Evolutionary conservation across 2,329 filamentous ascomycete genomes (phyloP).

Genomic region (Bipolaris gigantea): DNA sequence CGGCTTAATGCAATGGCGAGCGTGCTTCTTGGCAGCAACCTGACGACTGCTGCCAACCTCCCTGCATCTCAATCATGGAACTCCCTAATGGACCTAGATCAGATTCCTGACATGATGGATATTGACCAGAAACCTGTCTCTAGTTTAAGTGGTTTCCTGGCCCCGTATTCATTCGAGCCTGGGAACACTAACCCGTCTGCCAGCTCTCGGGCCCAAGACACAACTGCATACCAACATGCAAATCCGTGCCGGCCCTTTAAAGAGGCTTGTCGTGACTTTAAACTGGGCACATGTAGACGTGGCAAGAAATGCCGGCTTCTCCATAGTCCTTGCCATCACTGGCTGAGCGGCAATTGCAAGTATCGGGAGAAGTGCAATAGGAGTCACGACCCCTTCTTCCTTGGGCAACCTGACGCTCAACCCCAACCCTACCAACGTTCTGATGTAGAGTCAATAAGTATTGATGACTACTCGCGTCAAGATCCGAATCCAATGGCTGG

Average conservation of each 20-base stretch:
- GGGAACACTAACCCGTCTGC: background rate
- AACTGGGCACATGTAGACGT: background rate
- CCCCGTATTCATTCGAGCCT: background rate
- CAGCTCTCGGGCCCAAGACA: background rate
- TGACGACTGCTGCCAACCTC: background rate
- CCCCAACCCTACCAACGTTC: background rate
- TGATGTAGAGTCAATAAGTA: background rate
- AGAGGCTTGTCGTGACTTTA: slow-evolving; percentile 1
- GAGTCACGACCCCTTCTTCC: slow-evolving; percentile 11
- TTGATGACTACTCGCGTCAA: background rate
- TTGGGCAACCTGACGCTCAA: background rate
- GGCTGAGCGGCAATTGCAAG: background rate
- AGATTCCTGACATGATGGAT: background rate
- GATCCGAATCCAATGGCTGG: no score
- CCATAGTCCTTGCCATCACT: slow-evolving; percentile 2
- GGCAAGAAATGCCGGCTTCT: background rate
- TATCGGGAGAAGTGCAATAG: background rate
- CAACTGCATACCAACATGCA: background rate
- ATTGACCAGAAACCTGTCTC: background rate
- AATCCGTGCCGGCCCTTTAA: background rate
- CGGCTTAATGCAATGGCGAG: background rate
- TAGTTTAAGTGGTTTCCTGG: background rate
- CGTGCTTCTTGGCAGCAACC: background rate
- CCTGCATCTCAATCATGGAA: background rate
- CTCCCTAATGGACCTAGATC: background rate